Conservation (phyloP, 495 filamentous ascomycete species). For the Viridothelium virens region DNA sequence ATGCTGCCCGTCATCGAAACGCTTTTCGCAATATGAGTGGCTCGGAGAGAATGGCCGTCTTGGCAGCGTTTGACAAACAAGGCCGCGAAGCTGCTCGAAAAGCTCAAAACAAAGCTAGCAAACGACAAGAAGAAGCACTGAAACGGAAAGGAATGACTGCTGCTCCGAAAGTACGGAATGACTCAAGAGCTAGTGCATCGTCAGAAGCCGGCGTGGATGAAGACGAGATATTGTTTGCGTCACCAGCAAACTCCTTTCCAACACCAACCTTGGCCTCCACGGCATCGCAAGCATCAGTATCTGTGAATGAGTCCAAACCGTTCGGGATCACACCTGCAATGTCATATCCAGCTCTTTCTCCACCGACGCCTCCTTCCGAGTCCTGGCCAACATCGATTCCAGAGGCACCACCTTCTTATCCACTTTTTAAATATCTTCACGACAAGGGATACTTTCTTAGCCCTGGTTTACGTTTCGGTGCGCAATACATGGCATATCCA, state of each 20-base stretch:
- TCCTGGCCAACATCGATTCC: constrained; percentile 28
- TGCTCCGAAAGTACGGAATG: constrained; percentile 21
- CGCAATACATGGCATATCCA: constrained; percentile 87
- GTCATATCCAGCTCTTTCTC: constrained; percentile 46
- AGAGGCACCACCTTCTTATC: constrained; percentile 46
- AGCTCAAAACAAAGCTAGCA: constrained; percentile 37
- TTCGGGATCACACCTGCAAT: constrained; percentile 53
- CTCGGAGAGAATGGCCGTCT: constrained; percentile 41
- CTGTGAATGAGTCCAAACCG: constrained; percentile 18
- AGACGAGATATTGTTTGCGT: constrained; percentile 42
- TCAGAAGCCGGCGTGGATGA: constrained; percentile 16
- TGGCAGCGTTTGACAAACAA: constrained; percentile 32
- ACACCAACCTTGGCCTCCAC: background rate
- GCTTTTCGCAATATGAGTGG: constrained; percentile 49
- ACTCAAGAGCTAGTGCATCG: background rate
- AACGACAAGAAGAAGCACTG: constrained; percentile 37
- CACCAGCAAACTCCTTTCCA: constrained; percentile 21
- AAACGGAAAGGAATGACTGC: constrained; percentile 32
- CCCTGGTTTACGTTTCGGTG: constrained; percentile 89
- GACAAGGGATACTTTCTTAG: constrained; percentile 73
- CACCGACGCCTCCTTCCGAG: constrained; percentile 31
- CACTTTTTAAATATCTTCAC: constrained; percentile 72
- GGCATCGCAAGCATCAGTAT: background rate
- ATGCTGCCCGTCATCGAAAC: constrained; percentile 55
- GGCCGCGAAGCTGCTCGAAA: constrained; percentile 41